Percentiles rank a stretch among this genome's conserved stretches.
Conservation (phyloP, 768 basidiomycete species). For the Tulasnella sp. region DNA sequence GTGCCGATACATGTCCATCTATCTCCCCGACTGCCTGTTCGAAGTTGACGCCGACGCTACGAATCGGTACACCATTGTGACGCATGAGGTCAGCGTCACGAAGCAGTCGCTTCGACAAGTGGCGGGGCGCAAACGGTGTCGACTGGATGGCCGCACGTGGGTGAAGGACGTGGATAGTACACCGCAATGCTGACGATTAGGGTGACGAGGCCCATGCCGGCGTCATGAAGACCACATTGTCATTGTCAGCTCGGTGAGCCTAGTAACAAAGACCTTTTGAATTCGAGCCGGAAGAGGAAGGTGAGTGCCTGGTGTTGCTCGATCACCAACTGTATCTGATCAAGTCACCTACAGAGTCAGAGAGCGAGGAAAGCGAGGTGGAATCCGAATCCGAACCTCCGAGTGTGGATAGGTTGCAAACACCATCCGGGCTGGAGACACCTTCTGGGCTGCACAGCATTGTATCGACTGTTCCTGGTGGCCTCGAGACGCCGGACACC, state of each 20-base stretch:
- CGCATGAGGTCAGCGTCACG: no score
- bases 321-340: neutral
- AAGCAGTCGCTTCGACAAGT: no score
- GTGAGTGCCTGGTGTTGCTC: slow-evolving; percentile 34
- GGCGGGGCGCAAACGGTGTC: no score
- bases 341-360: slow-evolving; percentile 36
- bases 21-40: no score
- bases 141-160: no score
- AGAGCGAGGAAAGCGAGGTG: slow-evolving; percentile 49
- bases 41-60: no score
- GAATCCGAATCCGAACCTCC: slow-evolving; percentile 38
- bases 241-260: slow-evolving; percentile 61
- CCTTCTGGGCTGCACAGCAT: slow-evolving; percentile 91
- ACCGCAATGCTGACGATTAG: no score
- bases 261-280: slow-evolving; percentile 83
- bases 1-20: no score
- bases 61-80: no score
- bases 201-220: no score
- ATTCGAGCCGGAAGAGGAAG: slow-evolving; percentile 83
- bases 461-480: slow-evolving; percentile 92
- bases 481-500: slow-evolving; percentile 94
- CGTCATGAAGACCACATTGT: no score
- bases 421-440: slow-evolving; percentile 92
- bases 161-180: no score
- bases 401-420: slow-evolving; percentile 69